A percentile compares a stretch with the other conserved stretches of the same genome.
Evolutionary conservation across 2,329 filamentous ascomycete genomes (phyloP).

Genomic region (Byssochlamys sp.): DNA sequence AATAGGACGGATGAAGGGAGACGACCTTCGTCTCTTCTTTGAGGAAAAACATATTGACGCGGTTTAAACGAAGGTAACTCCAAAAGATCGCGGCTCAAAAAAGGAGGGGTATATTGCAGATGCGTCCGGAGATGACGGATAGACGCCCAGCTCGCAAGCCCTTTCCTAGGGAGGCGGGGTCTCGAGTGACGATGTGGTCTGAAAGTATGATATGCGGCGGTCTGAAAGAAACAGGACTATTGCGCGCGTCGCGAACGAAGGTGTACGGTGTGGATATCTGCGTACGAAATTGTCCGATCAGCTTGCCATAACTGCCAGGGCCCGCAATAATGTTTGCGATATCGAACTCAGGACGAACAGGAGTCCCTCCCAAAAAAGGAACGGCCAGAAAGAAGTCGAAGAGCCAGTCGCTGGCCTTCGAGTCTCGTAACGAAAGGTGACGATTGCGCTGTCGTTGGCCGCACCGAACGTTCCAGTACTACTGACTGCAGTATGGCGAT

Average conservation of each 20-base stretch:
- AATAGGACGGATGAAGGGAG: conserved; percentile 92
- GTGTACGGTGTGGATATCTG: background rate
- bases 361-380: background rate
- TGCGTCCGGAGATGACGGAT: background rate
- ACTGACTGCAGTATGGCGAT: background rate
- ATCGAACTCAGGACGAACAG: background rate
- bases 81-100: background rate
- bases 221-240: background rate
- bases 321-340: background rate
- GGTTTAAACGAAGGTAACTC: background rate
- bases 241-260: background rate
- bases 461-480: background rate
- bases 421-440: background rate
- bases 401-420: background rate
- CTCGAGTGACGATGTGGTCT: background rate
- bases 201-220: background rate
- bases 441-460: background rate
- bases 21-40: conserved; percentile 93
- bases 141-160: background rate
- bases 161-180: background rate
- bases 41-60: conserved; percentile 80
- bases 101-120: background rate
- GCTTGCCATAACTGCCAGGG: background rate
- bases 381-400: background rate
- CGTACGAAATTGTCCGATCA: background rate